Conservation (phyloP, 192 early-diverging fungal species). For the Endogone sp. region DNA sequence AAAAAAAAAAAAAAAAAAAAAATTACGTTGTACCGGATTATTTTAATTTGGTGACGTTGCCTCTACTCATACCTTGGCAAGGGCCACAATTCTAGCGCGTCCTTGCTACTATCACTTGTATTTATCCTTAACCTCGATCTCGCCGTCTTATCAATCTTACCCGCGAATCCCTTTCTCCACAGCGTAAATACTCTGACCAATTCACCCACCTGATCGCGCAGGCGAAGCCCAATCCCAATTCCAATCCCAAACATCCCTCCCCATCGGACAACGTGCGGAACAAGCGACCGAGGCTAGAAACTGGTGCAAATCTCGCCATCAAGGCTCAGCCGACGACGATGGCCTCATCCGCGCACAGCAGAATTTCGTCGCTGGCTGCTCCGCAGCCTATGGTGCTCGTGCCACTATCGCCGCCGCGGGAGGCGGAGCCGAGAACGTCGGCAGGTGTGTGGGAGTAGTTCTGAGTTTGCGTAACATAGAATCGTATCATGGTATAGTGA, state of each 20-base stretch:
- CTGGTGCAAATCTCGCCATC: not conserved
- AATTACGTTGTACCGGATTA: too few relatives aligned
- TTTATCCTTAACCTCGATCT: not conserved
- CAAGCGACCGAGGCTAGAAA: not conserved
- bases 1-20: too few relatives aligned
- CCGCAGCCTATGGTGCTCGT: not conserved
- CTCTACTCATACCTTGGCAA: too few relatives aligned
- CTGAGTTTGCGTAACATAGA: too few relatives aligned
- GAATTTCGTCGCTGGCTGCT: not conserved
- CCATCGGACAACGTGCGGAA: not conserved
- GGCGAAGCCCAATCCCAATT: not conserved
- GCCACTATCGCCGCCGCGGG: not conserved
- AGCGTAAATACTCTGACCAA: not conserved
- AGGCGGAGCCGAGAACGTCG: not conserved
- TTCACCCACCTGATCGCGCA: not conserved
- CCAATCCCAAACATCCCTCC: not conserved
- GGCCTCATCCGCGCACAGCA: too few relatives aligned
- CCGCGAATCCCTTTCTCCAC: not conserved
- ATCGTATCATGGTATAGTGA: too few relatives aligned
- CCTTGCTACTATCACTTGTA: not conserved
- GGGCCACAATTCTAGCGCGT: not conserved
- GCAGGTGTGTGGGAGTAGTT: not conserved
- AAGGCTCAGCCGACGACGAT: too few relatives aligned
- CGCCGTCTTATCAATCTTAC: not conserved
- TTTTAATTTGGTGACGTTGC: not conserved